Evolutionary conservation across 306 rosid species (phyloP), one percentile per base, ranked within the genome.

Genomic region (Quercus alba): DNA sequence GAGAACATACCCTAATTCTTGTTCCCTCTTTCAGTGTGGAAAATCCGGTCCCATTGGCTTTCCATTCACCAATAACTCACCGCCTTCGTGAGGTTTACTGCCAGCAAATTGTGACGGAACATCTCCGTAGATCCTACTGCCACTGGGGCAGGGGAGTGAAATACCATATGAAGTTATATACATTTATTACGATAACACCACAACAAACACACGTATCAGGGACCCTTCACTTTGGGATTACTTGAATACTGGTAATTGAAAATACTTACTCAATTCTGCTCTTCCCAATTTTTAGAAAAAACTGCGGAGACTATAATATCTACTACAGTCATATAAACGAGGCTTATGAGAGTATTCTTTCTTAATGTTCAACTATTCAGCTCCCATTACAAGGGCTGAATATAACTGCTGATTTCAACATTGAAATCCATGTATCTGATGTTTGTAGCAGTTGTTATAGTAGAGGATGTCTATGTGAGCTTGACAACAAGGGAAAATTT

Each of bases 381-480:
- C 86, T 83, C 72, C 93, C 89, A 46, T 9, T 9, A 3, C 5
- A 44, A 49, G 82, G 79, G 54, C 86, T 87, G 8, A 79, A 77
- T 10, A 6, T 38, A 38, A 38, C 44, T 38, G 75, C 85, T 15
- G 78, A 33, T 26, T 13, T 83, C 59, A 0, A 0, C 4, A 21
- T 28, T 61, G 13, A 17, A 56, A 56, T 89, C 14, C 2, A 4
- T 0, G 1, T 83, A n/a, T 20, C 74, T 3, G 0, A 20, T 4
- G 74, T 66, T 38, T 89, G 93, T 82, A 7, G 13, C 4, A 0
- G 17, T 15, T 89, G 89, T 63, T 9, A 59, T 56, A 4, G 14
- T 2, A 30, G 31, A 20, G 2, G 73, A 21, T 83, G 88, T 3
- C 57, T 1, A 35, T 84, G 86, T 62, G 61, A 41, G 11, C 63